Evolutionary conservation across 306 rosid species (phyloP), one percentile per base, ranked within the genome.

Genomic region (Fagus sylvatica): DNA sequence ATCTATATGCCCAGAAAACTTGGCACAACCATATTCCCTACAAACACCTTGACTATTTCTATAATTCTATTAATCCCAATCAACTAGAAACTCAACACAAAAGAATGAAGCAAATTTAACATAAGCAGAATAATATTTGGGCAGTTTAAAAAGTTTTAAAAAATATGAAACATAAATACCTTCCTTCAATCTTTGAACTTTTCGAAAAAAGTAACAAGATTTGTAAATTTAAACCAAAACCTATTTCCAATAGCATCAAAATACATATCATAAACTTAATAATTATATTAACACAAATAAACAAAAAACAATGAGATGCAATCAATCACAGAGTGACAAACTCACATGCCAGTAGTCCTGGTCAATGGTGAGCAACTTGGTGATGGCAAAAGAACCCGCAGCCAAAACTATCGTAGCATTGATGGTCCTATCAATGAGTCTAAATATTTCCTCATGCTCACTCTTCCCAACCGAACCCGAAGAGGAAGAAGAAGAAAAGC

Each of bases 271-370:
- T 3, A 68, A 54, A 22, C 19, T 36, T 13, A 65, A 5, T 22
- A 34, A 16, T 12, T n/a, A 10, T 15, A 54, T 0, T 8, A 73
- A 5, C 30, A 40, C 2, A 54, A 71, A 15, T 32, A 65, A 69
- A 73, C 41, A 32, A 16, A 3, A 48, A 41, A 69, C 2, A 1
- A 28, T 43, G n/a, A 7, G 10, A 28, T 17, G 12, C 1, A 43
- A 46, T 46, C 1, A 43, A 46, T 46, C 4, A 39, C 2, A 46
- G 1, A 64, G 74, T 10, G 72, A 92, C 28, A 22, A 22, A 22
- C 98, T 93, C 81, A 95, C 99, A 49, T 93, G 99, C 98, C 97
- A 95, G 87, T 89, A 95, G 82, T 95, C 94, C 19, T 87, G 89
- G 81, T 91, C 98, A 82, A 95, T 90, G 39, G 99, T 95, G 65